Evolutionary conservation across 2,329 filamentous ascomycete species (phyloP).

Genomic region (Talaromyces islandicus): DNA sequence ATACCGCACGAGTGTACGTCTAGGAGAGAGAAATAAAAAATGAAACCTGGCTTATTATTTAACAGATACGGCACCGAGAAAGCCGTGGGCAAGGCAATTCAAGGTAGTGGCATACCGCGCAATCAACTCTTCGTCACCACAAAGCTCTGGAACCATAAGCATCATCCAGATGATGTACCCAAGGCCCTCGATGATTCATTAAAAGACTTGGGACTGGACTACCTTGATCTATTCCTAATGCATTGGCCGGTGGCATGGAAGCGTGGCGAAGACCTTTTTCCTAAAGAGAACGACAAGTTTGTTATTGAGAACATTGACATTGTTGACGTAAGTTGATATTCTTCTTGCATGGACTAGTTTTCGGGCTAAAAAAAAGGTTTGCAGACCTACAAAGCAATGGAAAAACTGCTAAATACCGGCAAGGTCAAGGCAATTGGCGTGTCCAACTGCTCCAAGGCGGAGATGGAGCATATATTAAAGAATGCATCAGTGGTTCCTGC

Average conservation of each 20-base stretch:
- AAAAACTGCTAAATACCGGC: conserved; percentile 33
- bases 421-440: conserved; percentile 48
- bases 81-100: conserved; percentile 59
- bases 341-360: neutral
- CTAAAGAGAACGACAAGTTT: conserved; percentile 38
- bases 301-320: conserved; percentile 42
- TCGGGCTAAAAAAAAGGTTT: neutral
- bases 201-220: conserved; percentile 58
- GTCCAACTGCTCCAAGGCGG: conserved; percentile 46
- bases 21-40: neutral
- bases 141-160: conserved; percentile 62
- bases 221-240: conserved; percentile 65
- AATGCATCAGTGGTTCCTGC: conserved; percentile 42
- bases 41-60: neutral
- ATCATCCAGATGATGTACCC: conserved; percentile 57
- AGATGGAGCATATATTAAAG: conserved; percentile 43
- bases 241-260: conserved; percentile 58
- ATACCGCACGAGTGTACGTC: conserved; percentile 42
- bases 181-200: conserved; percentile 56
- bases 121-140: conserved; percentile 61
- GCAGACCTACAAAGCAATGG: conserved; percentile 49
- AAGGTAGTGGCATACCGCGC: conserved; percentile 60
- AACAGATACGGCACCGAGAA: conserved; percentile 57
- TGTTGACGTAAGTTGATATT: conserved; percentile 35
- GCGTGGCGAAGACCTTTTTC: conserved; percentile 42